Evolutionary conservation across 202 grass and related monocot genomes (phyloP), one percentile per base, ranked within the genome.

Genomic region (Cymbopogon flexuosus): DNA sequence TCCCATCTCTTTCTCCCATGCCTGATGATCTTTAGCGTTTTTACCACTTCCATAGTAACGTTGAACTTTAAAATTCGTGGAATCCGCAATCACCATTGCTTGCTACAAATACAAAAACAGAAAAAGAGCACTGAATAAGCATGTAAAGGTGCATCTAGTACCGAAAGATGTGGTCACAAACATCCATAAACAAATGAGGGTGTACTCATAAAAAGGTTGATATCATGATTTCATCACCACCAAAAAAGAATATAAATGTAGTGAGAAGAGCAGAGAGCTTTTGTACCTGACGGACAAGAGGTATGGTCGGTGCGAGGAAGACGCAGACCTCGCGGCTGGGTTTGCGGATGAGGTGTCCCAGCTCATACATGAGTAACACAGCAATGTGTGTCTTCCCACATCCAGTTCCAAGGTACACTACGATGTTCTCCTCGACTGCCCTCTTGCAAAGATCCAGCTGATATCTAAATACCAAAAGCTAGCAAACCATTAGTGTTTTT

Each of bases 321-420:
- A 97, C 45, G 62, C 94, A 97, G 56, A 94, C 79, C 3, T 90
- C 77, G 3, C 54, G 31, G 82, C 89, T 94, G 29, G 94, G 94
- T 79, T 97, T 97, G 57, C 91, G 79, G 33, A 94, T 86, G 75
- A 94, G 85, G 31, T 91, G 86, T 9, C 85, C 84, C 78, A 97
- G 94, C 68, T 94, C 94, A 54, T 94, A 86, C 74, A 97, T 94
- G 51, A 97, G 90, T 72, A 97, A 56, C 70, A 97, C 89, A 3
- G 94, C 94, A 34, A 97, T 94, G 75, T 92, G 94, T 40, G 94
- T 97, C 88, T 97, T 97, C 73, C 94, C 94, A 22, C 94, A 97
- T 31, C 94, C 91, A 1, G 94, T 97, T 19, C 85, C 94, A 5
- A 97, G 84, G 49, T 90, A 94, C 47, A 92, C 94, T 61, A 97